A percentile compares a stretch with the other conserved stretches of the same genome.
Evolutionary conservation across 2,329 filamentous ascomycete genomes (phyloP).

Genomic region (Trichoderma sp.): DNA sequence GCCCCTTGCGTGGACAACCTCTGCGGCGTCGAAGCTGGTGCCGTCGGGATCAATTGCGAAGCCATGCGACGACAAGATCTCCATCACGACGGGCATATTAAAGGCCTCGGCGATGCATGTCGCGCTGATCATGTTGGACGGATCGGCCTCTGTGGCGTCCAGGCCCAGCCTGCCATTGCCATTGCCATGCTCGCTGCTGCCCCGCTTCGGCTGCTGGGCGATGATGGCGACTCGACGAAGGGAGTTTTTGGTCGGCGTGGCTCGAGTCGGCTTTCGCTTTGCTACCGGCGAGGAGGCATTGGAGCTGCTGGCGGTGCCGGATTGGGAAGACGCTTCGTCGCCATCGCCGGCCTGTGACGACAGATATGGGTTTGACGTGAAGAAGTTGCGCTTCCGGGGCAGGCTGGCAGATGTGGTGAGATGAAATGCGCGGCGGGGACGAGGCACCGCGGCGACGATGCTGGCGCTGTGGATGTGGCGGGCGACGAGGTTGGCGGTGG

Average conservation of each 20-base stretch:
- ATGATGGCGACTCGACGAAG: conserved; percentile 83
- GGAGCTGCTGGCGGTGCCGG: conserved; percentile 7
- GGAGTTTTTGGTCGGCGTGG: conserved; percentile 64
- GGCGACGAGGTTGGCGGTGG: conserved; percentile 36
- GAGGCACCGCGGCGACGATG: conserved; percentile 32
- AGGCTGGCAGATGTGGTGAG: conserved; percentile 45
- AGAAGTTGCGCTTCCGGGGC: conserved; percentile 64
- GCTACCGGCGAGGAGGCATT: conserved; percentile 28
- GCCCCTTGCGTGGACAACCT: conserved; percentile 64
- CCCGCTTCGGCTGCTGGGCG: conserved; percentile 63
- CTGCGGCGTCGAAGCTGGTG: conserved; percentile 60
- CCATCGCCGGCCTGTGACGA: conserved; percentile 37
- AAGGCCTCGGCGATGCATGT: conserved; percentile 65
- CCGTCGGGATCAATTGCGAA: conserved; percentile 64
- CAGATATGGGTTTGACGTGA: conserved; percentile 64
- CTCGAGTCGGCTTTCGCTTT: conserved; percentile 51
- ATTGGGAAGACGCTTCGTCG: conserved; percentile 26
- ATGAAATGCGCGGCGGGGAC: conserved; percentile 47
- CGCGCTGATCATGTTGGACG: conserved; percentile 54
- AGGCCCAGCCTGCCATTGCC: conserved; percentile 28
- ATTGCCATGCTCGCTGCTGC: conserved; percentile 34
- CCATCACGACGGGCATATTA: conserved; percentile 61
- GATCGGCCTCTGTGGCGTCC: conserved; percentile 38
- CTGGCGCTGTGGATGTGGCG: conserved; percentile 36
- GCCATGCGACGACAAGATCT: conserved; percentile 59